Conservation (phyloP, 139 green algal genomes). For the Axilococcus clingmanii region DNA sequence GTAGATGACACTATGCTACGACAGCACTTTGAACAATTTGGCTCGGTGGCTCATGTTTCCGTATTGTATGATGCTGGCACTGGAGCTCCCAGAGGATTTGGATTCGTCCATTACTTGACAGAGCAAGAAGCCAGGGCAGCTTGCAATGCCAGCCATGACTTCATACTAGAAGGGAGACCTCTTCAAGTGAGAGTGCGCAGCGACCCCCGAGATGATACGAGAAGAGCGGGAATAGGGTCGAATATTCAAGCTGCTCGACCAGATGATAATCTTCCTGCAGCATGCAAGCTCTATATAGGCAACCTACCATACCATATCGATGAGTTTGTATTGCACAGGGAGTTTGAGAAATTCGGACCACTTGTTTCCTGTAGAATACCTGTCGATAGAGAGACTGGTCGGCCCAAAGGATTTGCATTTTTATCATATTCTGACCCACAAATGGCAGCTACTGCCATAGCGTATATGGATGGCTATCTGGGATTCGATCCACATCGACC, state of each 20-base stretch:
- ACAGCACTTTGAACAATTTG: constrained; percentile 65
- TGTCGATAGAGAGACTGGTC: constrained; percentile 34
- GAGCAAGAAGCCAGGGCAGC: constrained; percentile 37
- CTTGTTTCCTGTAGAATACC: constrained; percentile 37
- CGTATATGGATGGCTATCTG: constrained; percentile 16
- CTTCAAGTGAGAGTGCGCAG: constrained; percentile 14
- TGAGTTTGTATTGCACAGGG: constrained; percentile 8
- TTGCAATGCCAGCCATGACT: constrained; percentile 28
- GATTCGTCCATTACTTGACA: constrained; percentile 81
- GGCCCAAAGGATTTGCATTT: constrained; percentile 47
- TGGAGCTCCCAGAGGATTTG: constrained; percentile 52
- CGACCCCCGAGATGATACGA: background rate
- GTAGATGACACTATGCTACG: constrained; percentile 40
- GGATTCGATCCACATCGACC: constrained; percentile 12
- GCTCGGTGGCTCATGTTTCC: constrained; percentile 43
- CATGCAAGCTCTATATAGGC: constrained; percentile 33
- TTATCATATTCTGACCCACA: constrained; percentile 31
- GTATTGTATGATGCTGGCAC: constrained; percentile 20
- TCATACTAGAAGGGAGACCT: constrained; percentile 18
- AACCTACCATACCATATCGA: constrained; percentile 17
- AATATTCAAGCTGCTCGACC: background rate
- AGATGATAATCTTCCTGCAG: constrained; percentile 14
- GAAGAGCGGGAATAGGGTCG: background rate
- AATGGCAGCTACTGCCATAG: constrained; percentile 14
- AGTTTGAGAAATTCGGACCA: constrained; percentile 28